Base-by-base conservation (phyloP, 2,329 filamentous ascomycete species). In the Penicillium sclerotiorum region DNA sequence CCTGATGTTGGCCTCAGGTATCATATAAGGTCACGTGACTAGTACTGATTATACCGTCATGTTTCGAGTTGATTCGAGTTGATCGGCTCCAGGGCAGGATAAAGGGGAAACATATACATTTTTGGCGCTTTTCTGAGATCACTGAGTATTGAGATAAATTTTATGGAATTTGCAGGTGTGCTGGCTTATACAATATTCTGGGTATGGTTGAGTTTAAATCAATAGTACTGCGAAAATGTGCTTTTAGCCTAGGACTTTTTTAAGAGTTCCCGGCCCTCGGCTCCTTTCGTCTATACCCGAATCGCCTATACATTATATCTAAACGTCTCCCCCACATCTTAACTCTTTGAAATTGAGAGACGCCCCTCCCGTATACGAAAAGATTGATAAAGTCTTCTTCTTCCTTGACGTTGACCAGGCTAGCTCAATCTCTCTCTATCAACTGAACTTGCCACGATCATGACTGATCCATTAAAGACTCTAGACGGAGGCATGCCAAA, bases 401-500 rank as follows among this genome's bases (percentile, higher is more conserved):
- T n/a, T n/a, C n/a, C n/a, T n/a, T n/a, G n/a, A n/a, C n/a, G n/a
- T n/a, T n/a, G n/a, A n/a, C n/a, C n/a, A n/a, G n/a, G n/a, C n/a
- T n/a, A n/a, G n/a, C 28, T n/a, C 6, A 8, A 9, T 22, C 7
- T n/a, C 11, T 6, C 15, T 33, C 15, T 21, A 6, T 30, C 2
- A 8, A n/a, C 25, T 7, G 25, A 2, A 4, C n/a, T 12, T 23
- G 8, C 25, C 25, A 25, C 39, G 22, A 50, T 28, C 21, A 74
- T 73, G 71, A 56, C 69, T 13, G 65, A 68, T 45, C 64, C 70
- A 33, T 55, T 68, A 39, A 68, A 74, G 35, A 61, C 68, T 4
- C 60, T 71, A 42, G 62, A 59, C 36, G 59, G 61, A n/a, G 62
- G 61, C 44, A 53, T 53, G 37, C 55, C 63, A 46, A 57, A 62